A percentile compares a stretch with the other conserved stretches of the same genome.
These are phyloP conservation scores for Arthrobotrys sphaeroides DNA, from an alignment of 2,329 filamentous ascomycete genomes.

Conservation along the genomic window DNA sequence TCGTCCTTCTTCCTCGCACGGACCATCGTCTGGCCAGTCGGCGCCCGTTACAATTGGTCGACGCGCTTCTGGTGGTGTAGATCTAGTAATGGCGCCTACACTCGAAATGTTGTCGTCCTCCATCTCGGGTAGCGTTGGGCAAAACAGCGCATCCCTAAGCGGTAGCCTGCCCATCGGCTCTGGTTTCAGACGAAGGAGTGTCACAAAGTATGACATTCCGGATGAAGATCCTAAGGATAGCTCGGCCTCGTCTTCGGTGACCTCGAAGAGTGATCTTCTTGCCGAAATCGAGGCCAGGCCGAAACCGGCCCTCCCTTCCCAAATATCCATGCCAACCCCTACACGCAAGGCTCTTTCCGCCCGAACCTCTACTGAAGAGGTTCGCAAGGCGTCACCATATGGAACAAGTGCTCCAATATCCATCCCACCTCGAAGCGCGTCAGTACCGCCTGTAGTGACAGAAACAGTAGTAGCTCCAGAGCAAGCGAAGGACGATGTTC, in stretches of 20 bases:
- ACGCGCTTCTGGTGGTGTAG: conserved; percentile 35
- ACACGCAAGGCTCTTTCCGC: background rate
- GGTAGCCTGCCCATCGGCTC: conserved; percentile 37
- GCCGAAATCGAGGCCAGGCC: conserved; percentile 9
- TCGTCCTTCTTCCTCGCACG: conserved; percentile 49
- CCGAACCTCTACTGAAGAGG: conserved; percentile 21
- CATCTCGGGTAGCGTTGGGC: conserved; percentile 19
- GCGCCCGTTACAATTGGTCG: conserved; percentile 33
- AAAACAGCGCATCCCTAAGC: conserved; percentile 19
- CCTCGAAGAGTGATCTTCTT: conserved; percentile 44
- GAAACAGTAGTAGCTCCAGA: conserved; percentile 49
- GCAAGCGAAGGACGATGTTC: conserved; percentile 53
- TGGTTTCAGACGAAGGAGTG: conserved; percentile 48
- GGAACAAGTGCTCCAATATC: conserved; percentile 49
- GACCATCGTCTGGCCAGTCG: conserved; percentile 9
- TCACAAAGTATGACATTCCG: conserved; percentile 53
- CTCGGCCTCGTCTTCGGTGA: conserved; percentile 53
- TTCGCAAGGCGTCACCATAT: conserved; percentile 35
- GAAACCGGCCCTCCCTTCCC: conserved; percentile 4
- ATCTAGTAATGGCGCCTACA: conserved; percentile 46
- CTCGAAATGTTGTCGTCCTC: conserved; percentile 47
- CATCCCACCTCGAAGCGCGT: conserved; percentile 38
- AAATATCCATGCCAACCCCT: conserved; percentile 3
- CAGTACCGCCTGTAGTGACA: conserved; percentile 28
- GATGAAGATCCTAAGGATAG: conserved; percentile 54